Percentiles rank a stretch among this genome's conserved stretches.
These are phyloP conservation scores for Picea sitchensis DNA, from an alignment of 75 land plant genomes.

Conservation along the genomic window DNA sequence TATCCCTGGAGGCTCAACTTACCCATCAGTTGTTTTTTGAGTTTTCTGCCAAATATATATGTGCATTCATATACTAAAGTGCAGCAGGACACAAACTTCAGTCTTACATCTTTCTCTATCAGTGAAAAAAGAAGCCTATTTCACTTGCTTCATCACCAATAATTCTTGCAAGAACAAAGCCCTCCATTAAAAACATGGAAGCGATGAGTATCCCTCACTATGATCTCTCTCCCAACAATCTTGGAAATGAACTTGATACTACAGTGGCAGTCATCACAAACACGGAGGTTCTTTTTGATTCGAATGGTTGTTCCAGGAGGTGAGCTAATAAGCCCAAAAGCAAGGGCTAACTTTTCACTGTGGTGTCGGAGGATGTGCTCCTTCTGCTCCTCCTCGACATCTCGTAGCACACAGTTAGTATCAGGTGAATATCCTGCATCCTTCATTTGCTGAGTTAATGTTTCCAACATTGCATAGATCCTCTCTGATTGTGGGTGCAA, in stretches of 20 bases:
- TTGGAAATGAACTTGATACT: constrained; percentile 10
- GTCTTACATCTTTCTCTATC: too few relatives aligned
- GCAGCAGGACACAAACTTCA: too few relatives aligned
- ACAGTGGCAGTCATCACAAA: constrained; percentile 8
- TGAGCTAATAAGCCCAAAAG: constrained; percentile 1
- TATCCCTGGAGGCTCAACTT: too few relatives aligned
- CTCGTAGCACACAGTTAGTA: not conserved
- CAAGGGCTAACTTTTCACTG: constrained; percentile 6
- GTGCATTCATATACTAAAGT: too few relatives aligned
- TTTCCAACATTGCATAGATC: constrained; percentile 19
- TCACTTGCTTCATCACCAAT: too few relatives aligned
- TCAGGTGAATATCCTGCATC: constrained; percentile 17
- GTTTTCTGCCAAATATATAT: too few relatives aligned
- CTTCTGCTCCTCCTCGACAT: not conserved
- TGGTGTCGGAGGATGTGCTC: not conserved
- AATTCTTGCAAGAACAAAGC: too few relatives aligned
- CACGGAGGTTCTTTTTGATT: not conserved
- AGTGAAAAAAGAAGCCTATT: too few relatives aligned
- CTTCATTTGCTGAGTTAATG: constrained; percentile 21
- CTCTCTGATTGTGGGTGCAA: constrained; percentile 12
- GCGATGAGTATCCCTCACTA: too few relatives aligned
- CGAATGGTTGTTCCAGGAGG: constrained; percentile 5
- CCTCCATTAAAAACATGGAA: too few relatives aligned
- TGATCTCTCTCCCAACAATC: not conserved
- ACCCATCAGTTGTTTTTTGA: too few relatives aligned